phyloP scores from a whole-genome alignment of 345 rosid species.

The Pugionium dolabratum region DNA sequence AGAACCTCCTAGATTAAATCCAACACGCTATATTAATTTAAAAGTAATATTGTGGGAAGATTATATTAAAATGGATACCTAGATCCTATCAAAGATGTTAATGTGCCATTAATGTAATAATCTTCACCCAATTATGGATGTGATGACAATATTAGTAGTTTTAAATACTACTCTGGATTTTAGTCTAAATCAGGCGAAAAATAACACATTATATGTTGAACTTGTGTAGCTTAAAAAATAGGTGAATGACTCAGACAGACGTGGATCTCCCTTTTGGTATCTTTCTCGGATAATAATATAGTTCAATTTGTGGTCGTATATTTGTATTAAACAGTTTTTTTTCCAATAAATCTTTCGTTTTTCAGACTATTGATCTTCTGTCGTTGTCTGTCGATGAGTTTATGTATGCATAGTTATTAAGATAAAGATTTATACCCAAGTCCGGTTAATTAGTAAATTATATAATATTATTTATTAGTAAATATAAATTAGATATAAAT shows the following conservation, averaged over 20 bases:
- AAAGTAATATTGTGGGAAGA: background rate
- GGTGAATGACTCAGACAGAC: conserved; percentile 29
- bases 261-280: conserved; percentile 29
- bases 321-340: background rate
- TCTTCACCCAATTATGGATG: conserved; percentile 23
- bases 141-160: conserved; percentile 11
- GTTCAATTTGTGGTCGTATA: too few relatives aligned
- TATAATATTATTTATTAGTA: too few relatives aligned
- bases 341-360: background rate
- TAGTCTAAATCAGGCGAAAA: conserved; percentile 12
- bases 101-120: conserved; percentile 8
- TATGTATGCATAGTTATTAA: too few relatives aligned
- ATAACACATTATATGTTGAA: conserved; percentile 27
- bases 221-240: conserved; percentile 11
- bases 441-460: too few relatives aligned
- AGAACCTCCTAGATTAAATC: conserved; percentile 20
- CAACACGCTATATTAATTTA: conserved; percentile 11
- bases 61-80: conserved; percentile 24
- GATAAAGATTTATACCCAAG: too few relatives aligned
- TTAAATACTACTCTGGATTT: conserved; percentile 10
- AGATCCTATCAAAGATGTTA: conserved; percentile 22
- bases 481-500: too few relatives aligned
- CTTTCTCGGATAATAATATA: background rate
- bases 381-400: too few relatives aligned
- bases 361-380: background rate